Evolutionary conservation across 306 rosid genomes (phyloP).

Genomic region (Sicyos edulis): DNA sequence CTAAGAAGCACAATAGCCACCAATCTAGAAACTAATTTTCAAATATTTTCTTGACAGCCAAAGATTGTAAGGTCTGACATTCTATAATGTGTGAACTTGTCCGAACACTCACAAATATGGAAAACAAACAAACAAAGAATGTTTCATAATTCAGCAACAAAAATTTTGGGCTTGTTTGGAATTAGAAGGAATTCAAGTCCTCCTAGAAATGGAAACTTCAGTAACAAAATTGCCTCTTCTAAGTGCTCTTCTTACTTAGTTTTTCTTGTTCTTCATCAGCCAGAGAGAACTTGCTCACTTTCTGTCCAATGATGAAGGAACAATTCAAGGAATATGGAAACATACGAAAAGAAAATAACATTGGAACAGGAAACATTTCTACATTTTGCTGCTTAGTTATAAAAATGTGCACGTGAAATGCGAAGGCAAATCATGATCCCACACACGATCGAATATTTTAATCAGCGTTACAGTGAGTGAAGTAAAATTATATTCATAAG

Average conservation of each 20-base stretch:
- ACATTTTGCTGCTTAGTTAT: not conserved
- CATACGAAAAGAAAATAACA: not conserved
- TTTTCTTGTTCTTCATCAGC: constrained; percentile 48
- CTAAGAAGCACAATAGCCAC: no score
- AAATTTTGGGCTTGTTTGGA: no score
- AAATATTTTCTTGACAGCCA: no score
- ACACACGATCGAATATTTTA: not conserved
- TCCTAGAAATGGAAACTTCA: not conserved
- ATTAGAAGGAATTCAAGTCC: not conserved
- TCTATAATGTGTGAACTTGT: no score
- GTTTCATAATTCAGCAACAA: no score
- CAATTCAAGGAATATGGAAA: constrained; percentile 16
- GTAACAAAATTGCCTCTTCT: constrained; percentile 22
- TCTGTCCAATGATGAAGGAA: constrained; percentile 35
- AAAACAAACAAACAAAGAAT: no score
- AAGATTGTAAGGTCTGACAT: no score
- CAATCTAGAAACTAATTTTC: no score
- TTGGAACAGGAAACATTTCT: not conserved
- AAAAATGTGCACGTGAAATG: not conserved
- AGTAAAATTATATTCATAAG: not conserved
- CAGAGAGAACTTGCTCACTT: constrained; percentile 75
- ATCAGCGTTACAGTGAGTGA: not conserved
- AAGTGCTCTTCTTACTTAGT: constrained; percentile 37
- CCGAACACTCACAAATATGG: no score
- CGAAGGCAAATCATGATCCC: not conserved